Base-by-base conservation (phyloP, 176 grass and related monocot genomes). In the Tillandsia leiboldiana region DNA sequence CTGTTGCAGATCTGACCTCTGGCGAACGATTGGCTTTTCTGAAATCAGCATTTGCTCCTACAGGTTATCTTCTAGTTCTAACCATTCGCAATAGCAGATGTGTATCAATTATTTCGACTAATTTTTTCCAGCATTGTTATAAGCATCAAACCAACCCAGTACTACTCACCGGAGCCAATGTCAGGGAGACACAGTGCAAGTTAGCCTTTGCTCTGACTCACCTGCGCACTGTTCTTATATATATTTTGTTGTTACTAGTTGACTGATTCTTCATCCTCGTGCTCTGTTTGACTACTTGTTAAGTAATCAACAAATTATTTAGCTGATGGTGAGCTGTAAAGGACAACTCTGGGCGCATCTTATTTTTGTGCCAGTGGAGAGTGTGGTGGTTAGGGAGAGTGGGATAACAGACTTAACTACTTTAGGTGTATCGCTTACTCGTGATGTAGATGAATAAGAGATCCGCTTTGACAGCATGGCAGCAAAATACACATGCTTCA, bases 1-100 rank as follows among this genome's bases (percentile, higher is more conserved):
- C 89, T 74, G 77, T 92, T 90, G 81, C 86, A 62, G 93, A 97
- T 85, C 86, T 92, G 28, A 77, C 79, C 20, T 92, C 89, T 63
- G 93, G 93, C 58, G 70, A 97, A 72, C 77, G 80, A 20, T 66
- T 97, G 78, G 89, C 72, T 71, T 51, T 90, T 84, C 73, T 92
- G 13, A 97, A 81, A 79, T 92, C 93, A 68, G 50, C 69, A 42
- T 90, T 77, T 92, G 54, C 84, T 63, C 86, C 89, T 75, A 87
- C 90, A 87, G 88, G 92, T 92, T 72, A 58, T 63, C 27, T 20
- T 68, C 23, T 75, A 76, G 64, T 26, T 33, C 49, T 65, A 68
- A 56, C 7, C 15, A 56, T 12, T 42, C 33, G 15, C 15, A 14
- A n/a, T 56, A 14, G 53, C 13, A 14, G 4, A 13, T 6, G 53